Evolutionary conservation across 306 rosid genomes (phyloP).

Genomic region (Dalbergia cultrata): DNA sequence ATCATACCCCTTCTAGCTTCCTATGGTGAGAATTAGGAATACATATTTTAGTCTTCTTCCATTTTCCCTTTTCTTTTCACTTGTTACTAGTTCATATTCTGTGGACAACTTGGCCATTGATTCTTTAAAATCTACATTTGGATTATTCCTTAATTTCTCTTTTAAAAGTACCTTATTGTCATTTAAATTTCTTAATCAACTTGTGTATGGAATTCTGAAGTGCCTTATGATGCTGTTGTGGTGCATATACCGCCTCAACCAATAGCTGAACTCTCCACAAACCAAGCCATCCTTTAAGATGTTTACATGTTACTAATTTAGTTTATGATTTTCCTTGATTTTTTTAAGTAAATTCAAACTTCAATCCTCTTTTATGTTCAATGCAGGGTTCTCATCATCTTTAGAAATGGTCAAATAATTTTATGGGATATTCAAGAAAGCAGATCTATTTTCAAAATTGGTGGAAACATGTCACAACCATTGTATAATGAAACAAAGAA

Average conservation of each 20-base stretch:
- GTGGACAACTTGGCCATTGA: not conserved
- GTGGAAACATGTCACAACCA: conserved; percentile 67
- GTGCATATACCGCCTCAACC: conserved; percentile 79
- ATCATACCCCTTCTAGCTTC: conserved; percentile 75
- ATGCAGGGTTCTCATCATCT: conserved; percentile 82
- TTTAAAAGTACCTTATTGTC: not conserved
- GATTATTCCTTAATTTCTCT: conserved; percentile 1
- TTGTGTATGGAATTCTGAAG: conserved; percentile 72
- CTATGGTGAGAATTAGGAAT: conserved; percentile 61
- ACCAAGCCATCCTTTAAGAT: conserved; percentile 21
- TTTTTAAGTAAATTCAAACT: not conserved
- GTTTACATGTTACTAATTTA: not conserved
- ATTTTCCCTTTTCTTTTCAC: conserved; percentile 22
- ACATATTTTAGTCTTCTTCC: conserved; percentile 20
- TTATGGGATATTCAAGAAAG: conserved; percentile 85
- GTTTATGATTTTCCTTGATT: conserved; percentile 4
- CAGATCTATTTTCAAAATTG: conserved; percentile 70
- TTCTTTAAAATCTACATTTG: not conserved
- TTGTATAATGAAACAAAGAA: conserved; percentile 68
- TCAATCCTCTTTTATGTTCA: conserved; percentile 22
- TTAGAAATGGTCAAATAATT: conserved; percentile 69
- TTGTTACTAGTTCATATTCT: not conserved
- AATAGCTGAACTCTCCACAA: conserved; percentile 63
- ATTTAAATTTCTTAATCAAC: conserved; percentile 31
- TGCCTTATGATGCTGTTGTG: conserved; percentile 57